phyloP scores from a whole-genome alignment of 2,329 filamentous ascomycete genomes.

The Sphaerulina populicola region DNA sequence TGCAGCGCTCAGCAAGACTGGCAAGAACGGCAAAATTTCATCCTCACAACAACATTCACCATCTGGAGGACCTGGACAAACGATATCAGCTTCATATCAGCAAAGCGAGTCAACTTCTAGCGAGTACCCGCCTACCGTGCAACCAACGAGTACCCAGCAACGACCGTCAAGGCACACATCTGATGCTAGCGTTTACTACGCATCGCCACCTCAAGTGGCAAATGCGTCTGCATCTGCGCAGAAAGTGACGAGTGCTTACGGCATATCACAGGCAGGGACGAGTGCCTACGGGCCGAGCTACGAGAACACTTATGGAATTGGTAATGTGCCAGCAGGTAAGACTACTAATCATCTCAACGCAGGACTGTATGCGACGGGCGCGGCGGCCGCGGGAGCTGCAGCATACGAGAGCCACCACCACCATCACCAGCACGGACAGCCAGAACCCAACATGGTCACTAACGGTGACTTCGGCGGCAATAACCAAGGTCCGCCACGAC shows the following conservation, averaged over 20 bases:
- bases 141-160: slow-evolving; percentile 1
- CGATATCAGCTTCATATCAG: slow-evolving; percentile 5
- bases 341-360: slow-evolving; percentile 37
- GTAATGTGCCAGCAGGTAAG: slow-evolving; percentile 36
- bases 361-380: slow-evolving; percentile 41
- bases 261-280: background rate
- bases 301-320: slow-evolving; percentile 10
- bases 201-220: slow-evolving; percentile 6
- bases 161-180: slow-evolving; percentile 15
- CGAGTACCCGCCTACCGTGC: slow-evolving; percentile 12
- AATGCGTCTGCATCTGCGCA: slow-evolving; percentile 7
- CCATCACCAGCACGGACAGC: slow-evolving; percentile 19
- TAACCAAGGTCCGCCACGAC: slow-evolving; percentile 18
- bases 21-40: slow-evolving; percentile 10
- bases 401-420: slow-evolving; percentile 40
- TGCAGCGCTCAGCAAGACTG: slow-evolving; percentile 28
- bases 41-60: slow-evolving; percentile 12
- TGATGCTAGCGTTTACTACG: slow-evolving; percentile 18
- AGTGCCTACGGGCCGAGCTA: slow-evolving; percentile 7
- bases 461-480: slow-evolving; percentile 17
- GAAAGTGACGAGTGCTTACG: slow-evolving; percentile 6
- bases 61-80: slow-evolving; percentile 3
- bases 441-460: slow-evolving; percentile 13
- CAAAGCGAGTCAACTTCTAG: slow-evolving; percentile 5
- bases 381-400: slow-evolving; percentile 36